phyloP scores from a whole-genome alignment of 768 basidiomycete genomes.

The Ephemerocybe angulata region DNA sequence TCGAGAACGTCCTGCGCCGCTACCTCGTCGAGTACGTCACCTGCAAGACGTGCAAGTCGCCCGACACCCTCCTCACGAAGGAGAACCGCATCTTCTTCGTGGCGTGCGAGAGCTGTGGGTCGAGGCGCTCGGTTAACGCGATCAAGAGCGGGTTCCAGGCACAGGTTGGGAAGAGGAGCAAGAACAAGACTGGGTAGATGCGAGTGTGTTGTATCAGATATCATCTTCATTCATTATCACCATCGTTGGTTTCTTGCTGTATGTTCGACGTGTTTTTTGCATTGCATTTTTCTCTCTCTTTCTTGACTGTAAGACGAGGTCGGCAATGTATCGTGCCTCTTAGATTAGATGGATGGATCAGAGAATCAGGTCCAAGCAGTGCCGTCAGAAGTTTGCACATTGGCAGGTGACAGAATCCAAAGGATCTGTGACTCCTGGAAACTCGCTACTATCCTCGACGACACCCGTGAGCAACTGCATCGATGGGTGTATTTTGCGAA shows the following conservation, averaged over 20 bases:
- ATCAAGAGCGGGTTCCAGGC: slow-evolving; percentile 99
- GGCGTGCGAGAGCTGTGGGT: slow-evolving; percentile 88
- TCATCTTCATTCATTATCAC: too few relatives aligned
- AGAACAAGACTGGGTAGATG: slow-evolving; percentile 65
- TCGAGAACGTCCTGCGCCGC: slow-evolving; percentile 92
- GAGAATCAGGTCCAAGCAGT: too few relatives aligned
- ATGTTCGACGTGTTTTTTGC: not conserved
- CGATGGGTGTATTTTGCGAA: too few relatives aligned
- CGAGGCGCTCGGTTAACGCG: slow-evolving; percentile 85
- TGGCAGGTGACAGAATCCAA: not conserved
- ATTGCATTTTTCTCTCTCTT: too few relatives aligned
- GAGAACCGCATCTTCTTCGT: slow-evolving; percentile 99
- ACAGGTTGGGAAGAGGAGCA: slow-evolving; percentile 85
- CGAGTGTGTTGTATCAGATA: too few relatives aligned
- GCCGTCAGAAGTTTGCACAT: too few relatives aligned
- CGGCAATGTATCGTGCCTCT: too few relatives aligned
- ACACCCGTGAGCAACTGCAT: too few relatives aligned
- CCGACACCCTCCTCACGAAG: slow-evolving; percentile 93
- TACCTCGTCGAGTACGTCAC: slow-evolving; percentile 99
- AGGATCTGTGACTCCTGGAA: too few relatives aligned
- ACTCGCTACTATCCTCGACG: too few relatives aligned
- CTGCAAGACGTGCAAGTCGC: slow-evolving; percentile 99
- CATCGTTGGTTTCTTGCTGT: not conserved
- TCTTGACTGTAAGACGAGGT: too few relatives aligned
- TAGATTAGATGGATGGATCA: too few relatives aligned